These are phyloP conservation scores for Halocafeteria seosinensis DNA, from an alignment of 108 stramenopile species.

Conservation along the genomic window DNA sequence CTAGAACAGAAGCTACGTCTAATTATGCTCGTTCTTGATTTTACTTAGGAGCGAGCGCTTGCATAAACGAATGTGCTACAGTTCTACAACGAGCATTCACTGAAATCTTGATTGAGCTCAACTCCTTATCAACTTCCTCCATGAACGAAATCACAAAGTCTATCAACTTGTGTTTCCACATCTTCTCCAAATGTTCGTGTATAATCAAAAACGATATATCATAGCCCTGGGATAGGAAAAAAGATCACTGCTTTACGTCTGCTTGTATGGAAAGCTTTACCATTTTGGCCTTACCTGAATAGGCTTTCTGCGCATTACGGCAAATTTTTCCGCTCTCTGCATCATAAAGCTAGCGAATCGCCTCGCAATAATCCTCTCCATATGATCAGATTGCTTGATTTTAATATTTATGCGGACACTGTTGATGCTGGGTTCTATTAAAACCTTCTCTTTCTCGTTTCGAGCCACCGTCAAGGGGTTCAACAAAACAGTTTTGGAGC, in stretches of 20 bases:
- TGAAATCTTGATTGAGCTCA: conserved; percentile 49
- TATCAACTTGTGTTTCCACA: conserved; percentile 52
- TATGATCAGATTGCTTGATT: conserved; percentile 50
- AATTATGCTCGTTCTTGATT: too few relatives aligned
- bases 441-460: conserved; percentile 33
- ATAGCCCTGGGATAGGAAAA: conserved; percentile 37
- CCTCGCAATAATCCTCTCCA: conserved; percentile 42
- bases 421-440: conserved; percentile 46
- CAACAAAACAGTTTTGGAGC: conserved; percentile 22
- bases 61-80: conserved; percentile 64
- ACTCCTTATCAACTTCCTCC: conserved; percentile 56
- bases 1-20: too few relatives aligned
- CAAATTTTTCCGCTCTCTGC: conserved; percentile 52
- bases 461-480: conserved; percentile 43
- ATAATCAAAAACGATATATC: conserved; percentile 48
- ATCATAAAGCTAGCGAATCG: conserved; percentile 48
- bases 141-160: conserved; percentile 53
- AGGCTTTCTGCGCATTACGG: conserved; percentile 40
- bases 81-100: conserved; percentile 33
- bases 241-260: too few relatives aligned
- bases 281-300: too few relatives aligned
- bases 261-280: too few relatives aligned
- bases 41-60: too few relatives aligned
- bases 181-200: conserved; percentile 39
- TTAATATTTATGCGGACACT: conserved; percentile 39